phyloP scores from a whole-genome alignment of 176 grass and related monocot genomes.

The Secale cereale region DNA sequence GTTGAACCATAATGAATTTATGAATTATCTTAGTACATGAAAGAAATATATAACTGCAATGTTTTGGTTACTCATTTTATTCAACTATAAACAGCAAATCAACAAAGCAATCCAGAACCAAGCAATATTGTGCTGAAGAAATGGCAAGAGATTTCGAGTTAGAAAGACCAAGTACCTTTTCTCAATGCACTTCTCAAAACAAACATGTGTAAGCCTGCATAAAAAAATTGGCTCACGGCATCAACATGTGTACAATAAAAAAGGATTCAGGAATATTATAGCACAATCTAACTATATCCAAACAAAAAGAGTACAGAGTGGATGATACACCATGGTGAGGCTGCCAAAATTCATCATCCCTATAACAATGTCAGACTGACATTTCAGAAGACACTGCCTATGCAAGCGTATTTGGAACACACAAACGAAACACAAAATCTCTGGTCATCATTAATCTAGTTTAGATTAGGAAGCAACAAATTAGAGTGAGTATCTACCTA shows the following conservation, averaged over 20 bases:
- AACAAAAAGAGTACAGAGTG: not conserved
- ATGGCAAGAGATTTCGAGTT: constrained; percentile 4
- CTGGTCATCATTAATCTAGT: not conserved
- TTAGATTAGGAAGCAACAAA: not conserved
- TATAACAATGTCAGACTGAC: not conserved
- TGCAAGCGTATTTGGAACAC: not conserved
- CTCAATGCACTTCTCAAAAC: constrained; percentile 87
- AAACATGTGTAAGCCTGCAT: constrained; percentile 72
- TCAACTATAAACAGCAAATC: not conserved
- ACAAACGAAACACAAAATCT: not conserved
- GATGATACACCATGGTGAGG: not conserved
- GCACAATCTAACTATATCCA: not conserved
- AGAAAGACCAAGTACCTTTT: constrained; percentile 56
- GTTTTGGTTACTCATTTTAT: not conserved
- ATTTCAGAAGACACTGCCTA: not conserved
- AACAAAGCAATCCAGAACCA: not conserved
- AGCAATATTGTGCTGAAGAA: not conserved
- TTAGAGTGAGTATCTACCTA: not conserved
- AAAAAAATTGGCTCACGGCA: constrained; percentile 3
- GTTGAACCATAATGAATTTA: not conserved
- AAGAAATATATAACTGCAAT: not conserved
- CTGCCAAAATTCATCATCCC: not conserved
- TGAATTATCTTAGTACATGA: not conserved
- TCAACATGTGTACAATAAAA: constrained; percentile 19
- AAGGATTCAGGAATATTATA: not conserved